Evolutionary conservation across 768 basidiomycete genomes (phyloP).

Genomic region (Antrodiella citrinella): DNA sequence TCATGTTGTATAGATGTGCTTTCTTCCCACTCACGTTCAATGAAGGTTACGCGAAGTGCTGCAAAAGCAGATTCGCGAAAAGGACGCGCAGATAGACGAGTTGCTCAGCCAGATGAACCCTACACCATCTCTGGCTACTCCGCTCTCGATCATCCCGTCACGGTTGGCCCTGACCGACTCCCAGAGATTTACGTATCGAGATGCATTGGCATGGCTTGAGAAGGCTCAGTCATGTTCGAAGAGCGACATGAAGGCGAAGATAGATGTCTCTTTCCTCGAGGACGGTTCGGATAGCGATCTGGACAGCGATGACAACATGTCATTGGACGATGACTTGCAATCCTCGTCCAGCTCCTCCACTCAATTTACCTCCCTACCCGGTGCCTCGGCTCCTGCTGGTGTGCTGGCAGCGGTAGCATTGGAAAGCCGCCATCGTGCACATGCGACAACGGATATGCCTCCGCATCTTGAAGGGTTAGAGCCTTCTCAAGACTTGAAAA

Average conservation of each 20-base stretch:
- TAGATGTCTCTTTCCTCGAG: slow-evolving; percentile 24
- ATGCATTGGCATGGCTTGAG: slow-evolving; percentile 24
- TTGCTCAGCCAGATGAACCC: slow-evolving; percentile 21
- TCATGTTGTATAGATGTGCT: too few species aligned
- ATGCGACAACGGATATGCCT: slow-evolving; percentile 1
- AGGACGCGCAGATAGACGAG: slow-evolving; percentile 21
- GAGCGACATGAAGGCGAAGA: slow-evolving; percentile 15
- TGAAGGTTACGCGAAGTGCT: slow-evolving; percentile 22
- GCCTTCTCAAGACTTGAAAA: background rate
- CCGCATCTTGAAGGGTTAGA: background rate
- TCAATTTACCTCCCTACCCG: slow-evolving; percentile 12
- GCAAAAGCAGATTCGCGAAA: slow-evolving; percentile 25
- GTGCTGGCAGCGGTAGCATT: slow-evolving; percentile 10
- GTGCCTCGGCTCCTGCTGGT: slow-evolving; percentile 14
- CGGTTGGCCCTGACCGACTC: slow-evolving; percentile 15
- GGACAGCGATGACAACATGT: slow-evolving; percentile 15
- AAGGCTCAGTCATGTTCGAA: slow-evolving; percentile 16
- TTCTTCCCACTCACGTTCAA: background rate
- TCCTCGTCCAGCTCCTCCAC: slow-evolving; percentile 4
- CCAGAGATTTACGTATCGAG: slow-evolving; percentile 21
- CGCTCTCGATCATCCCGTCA: slow-evolving; percentile 22
- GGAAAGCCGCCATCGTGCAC: slow-evolving; percentile 3
- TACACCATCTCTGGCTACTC: slow-evolving; percentile 18
- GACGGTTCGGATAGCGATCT: slow-evolving; percentile 19
- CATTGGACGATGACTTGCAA: slow-evolving; percentile 10